Evolutionary conservation across 108 stramenopile species (phyloP), one percentile per base, ranked within the genome.

Genomic region (Nitzschia putrida): DNA sequence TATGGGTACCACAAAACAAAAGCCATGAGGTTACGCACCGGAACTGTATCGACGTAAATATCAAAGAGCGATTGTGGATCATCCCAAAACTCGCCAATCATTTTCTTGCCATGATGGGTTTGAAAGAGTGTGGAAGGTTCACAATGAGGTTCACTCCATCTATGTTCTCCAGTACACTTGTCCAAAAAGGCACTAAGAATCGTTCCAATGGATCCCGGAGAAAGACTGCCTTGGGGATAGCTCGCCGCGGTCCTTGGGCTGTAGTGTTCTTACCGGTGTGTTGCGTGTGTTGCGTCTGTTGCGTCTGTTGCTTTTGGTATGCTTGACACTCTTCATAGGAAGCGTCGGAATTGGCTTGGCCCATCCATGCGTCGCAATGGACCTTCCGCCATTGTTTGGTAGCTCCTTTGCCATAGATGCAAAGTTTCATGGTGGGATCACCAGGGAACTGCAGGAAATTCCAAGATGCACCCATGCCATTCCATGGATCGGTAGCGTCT

Each of bases 171-270:
- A 21, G 68, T 71, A 51, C 83, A 87, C 64, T 84, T 84, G 64
- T 84, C 72, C 68, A 89, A 52, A 77, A 66, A 89, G 37, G 84
- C 81, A 23, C 73, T 76, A 89, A 47, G 6, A 82, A 18, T 38
- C 88, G 61, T 53, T 86, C 79, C 40, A 83, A 65, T 0, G 88
- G 88, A 73, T 89, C 85, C 11, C 88, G 69, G 0, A 89, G 81
- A 50, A 89, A 80, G 7, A 84, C 68, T 0, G 88, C 88, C 43
- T 74, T 39, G 5, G 85, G 82, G 82, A 81, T 84, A 18, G 78
- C 64, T 2, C n/a, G 47, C n/a, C 6, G n/a, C 6, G 2, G 47
- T 34, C 4, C 3, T 34, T 34, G 29, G 1, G 3, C 4, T 1
- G 29, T 34, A 34, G 29, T 4, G 29, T 34, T 34, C 29, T 34